Base-by-base conservation (phyloP, 441 rosid genomes). In the Erodium moschatum region DNA sequence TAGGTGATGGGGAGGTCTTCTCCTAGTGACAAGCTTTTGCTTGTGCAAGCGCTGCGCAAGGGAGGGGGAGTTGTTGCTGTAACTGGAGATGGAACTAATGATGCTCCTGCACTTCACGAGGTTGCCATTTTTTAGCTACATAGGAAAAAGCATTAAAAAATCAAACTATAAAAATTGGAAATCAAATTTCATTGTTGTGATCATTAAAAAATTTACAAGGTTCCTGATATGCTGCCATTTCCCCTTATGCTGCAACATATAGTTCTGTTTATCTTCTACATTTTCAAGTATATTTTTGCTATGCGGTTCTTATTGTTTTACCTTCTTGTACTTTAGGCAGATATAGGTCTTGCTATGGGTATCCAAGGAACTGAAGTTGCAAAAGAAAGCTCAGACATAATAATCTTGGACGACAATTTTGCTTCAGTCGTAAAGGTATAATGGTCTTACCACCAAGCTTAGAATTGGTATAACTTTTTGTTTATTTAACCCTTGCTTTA, bases 281-380 rank as follows among this genome's bases (percentile, higher is more conserved):
- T 16, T 33, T 66, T 58, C 24, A 9, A 4, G 35, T 12, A 1
- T 4, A 11, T 65, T 65, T 65, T 15, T 65, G 20, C 16, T 27
- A 27, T 38, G 2, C 42, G 19, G 19, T 42, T 21, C 44, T 15
- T 64, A 8, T 5, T 46, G 15, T 66, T 66, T n/a, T 7, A 18
- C 67, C 65, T 27, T 27, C 40, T 20, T 70, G 65, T 66, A 69
- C 5, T 71, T 71, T 86, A 94, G 99, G 99, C 99, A 11, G 97
- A 94, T 73, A 89, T 94, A 71, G 99, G 99, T 75, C 94, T 94
- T 71, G 77, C 99, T 35, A 94, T 94, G 99, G 99, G 99, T 69
- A 94, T 94, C 73, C 84, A 84, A 84, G 99, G 99, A 65, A 94
- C 99, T 0, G 99, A 94, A 81, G 99, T 94, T 67, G 99, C 99